phyloP scores from a whole-genome alignment of 1,139 yeast species.

The Taphrina betulina region DNA sequence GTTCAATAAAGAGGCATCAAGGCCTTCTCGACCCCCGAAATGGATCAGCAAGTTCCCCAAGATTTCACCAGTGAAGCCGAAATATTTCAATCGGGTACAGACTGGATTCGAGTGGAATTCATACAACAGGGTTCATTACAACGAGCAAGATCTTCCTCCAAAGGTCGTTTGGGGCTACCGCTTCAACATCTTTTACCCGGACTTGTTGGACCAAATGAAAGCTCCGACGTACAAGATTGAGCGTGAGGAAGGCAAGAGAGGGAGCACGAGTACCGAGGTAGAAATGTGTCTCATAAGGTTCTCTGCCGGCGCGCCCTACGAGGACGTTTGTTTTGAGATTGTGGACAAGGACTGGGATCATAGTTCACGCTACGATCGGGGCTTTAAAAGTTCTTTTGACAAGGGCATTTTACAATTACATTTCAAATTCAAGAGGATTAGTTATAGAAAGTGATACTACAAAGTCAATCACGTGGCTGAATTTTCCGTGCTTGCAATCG shows the following conservation, averaged over 20 bases:
- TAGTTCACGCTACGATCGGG: conserved; percentile 42
- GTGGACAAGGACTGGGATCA: conserved; percentile 47
- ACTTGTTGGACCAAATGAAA: conserved; percentile 40
- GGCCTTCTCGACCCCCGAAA: conserved; percentile 19
- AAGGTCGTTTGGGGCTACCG: conserved; percentile 47
- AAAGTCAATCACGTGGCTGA: no score
- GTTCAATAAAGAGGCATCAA: conserved; percentile 39
- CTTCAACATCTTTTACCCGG: conserved; percentile 47
- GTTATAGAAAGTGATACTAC: conserved; percentile 39
- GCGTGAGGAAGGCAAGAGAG: conserved; percentile 37
- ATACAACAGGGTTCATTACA: conserved; percentile 46
- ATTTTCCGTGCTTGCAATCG: no score
- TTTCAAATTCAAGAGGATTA: conserved; percentile 44
- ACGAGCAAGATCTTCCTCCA: conserved; percentile 46
- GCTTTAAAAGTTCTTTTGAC: conserved; percentile 44
- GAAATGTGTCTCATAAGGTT: conserved; percentile 44
- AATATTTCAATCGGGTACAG: conserved; percentile 43
- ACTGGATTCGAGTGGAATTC: conserved; percentile 47
- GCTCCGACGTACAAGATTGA: conserved; percentile 45
- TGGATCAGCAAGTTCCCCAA: conserved; percentile 23
- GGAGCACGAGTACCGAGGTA: conserved; percentile 35
- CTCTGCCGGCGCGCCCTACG: conserved; percentile 45
- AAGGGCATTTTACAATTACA: conserved; percentile 45
- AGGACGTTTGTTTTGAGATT: conserved; percentile 45
- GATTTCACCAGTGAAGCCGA: conserved; percentile 41